Evolutionary conservation across 176 grass and related monocot genomes (phyloP).

Genomic region (Puccinellia tenuiflora): DNA sequence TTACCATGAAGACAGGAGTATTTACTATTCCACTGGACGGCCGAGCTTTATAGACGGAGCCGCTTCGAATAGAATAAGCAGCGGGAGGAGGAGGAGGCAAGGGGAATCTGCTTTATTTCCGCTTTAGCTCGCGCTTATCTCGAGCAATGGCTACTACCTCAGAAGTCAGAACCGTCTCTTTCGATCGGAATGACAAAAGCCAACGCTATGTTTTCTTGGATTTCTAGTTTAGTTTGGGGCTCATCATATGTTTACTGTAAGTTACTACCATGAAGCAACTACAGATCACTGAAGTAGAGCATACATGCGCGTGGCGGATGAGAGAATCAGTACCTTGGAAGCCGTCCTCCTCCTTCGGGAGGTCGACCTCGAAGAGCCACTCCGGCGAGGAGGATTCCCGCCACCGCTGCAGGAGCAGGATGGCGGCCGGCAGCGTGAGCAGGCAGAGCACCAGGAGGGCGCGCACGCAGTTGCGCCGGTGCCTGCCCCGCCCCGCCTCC

Average conservation of each 20-base stretch:
- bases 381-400: neutral
- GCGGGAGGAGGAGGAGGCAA: too few species aligned
- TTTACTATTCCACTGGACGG: neutral
- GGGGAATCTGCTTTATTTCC: slow-evolving; percentile 5
- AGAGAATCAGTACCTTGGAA: slow-evolving; percentile 17
- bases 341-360: slow-evolving; percentile 10
- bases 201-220: too few species aligned
- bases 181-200: neutral
- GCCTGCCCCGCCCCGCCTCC: slow-evolving; percentile 28
- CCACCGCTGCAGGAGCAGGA: slow-evolving; percentile 28
- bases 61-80: neutral
- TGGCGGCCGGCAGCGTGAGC: slow-evolving; percentile 19
- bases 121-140: neutral
- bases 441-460: slow-evolving; percentile 30
- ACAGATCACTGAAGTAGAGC: neutral
- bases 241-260: too few species aligned
- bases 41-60: too few species aligned
- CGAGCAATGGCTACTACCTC: too few species aligned
- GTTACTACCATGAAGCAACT: neutral
- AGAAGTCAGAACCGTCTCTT: neutral
- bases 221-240: too few species aligned
- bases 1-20: neutral
- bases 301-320: neutral
- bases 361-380: slow-evolving; percentile 35
- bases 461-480: slow-evolving; percentile 30